These are phyloP conservation scores for Xylaria grammica DNA, from an alignment of 495 filamentous ascomycete species.

Conservation along the genomic window DNA sequence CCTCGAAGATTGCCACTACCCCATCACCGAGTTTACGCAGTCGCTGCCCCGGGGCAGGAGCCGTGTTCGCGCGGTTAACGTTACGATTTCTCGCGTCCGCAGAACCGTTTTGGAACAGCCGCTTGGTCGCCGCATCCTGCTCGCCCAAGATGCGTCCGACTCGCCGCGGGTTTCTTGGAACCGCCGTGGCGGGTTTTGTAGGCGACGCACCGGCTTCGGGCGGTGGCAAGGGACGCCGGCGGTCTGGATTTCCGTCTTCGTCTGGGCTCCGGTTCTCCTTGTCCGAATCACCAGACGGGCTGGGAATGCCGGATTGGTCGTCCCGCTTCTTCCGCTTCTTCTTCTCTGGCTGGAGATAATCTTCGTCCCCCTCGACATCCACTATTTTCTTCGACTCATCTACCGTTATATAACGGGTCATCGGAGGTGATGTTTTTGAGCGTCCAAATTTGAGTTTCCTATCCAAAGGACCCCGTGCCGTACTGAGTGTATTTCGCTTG, in stretches of 20 bases:
- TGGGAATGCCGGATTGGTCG: conserved; percentile 40
- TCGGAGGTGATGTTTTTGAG: conserved; percentile 37
- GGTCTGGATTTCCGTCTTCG: conserved; percentile 51
- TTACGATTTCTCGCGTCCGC: conserved; percentile 17
- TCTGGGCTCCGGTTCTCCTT: conserved; percentile 87
- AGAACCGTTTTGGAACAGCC: conserved; percentile 27
- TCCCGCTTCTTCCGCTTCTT: conserved; percentile 43
- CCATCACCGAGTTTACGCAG: conserved; percentile 15
- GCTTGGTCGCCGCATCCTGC: conserved; percentile 29
- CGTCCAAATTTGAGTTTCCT: conserved; percentile 71
- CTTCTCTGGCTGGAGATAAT: conserved; percentile 34
- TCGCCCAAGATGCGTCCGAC: conserved; percentile 40
- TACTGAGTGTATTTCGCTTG: conserved; percentile 64
- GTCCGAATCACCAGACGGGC: conserved; percentile 69
- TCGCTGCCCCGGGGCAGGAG: conserved; percentile 29
- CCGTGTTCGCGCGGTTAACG: conserved; percentile 39
- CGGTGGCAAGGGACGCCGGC: conserved; percentile 30
- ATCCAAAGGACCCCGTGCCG: conserved; percentile 54
- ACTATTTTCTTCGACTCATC: conserved; percentile 8
- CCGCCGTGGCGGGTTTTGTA: conserved; percentile 3
- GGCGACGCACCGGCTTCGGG: conserved; percentile 17
- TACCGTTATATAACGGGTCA: conserved; percentile 4
- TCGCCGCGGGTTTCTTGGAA: conserved; percentile 41
- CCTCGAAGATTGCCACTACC: conserved; percentile 48
- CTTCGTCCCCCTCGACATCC: conserved; percentile 20